These are phyloP conservation scores for Pyrus hybrid DNA, from an alignment of 331 rosid species.

Conservation along the genomic window DNA sequence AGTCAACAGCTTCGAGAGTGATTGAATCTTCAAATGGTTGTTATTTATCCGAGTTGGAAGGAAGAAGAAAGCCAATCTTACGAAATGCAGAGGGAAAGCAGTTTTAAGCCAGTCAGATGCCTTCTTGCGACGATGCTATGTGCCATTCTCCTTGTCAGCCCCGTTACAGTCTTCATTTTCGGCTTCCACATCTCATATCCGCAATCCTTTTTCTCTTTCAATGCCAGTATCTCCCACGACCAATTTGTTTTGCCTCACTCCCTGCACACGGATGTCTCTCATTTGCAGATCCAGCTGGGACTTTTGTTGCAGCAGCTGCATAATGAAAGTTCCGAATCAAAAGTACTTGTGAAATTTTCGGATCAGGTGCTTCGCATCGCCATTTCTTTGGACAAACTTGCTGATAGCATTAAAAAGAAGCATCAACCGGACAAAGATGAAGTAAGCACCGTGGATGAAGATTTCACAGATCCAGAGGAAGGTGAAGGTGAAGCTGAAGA, in stretches of 20 bases:
- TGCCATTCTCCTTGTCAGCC: conserved; percentile 6
- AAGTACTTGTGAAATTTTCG: background rate
- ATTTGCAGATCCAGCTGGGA: conserved; percentile 10
- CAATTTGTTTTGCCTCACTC: background rate
- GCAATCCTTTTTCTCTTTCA: background rate
- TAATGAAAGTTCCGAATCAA: conserved; percentile 1
- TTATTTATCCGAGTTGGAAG: background rate
- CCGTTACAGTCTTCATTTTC: background rate
- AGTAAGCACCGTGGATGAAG: conserved; percentile 1
- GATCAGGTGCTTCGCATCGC: conserved; percentile 12
- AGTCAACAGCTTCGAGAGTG: background rate
- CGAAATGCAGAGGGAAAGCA: conserved; percentile 1
- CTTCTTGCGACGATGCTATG: conserved; percentile 7
- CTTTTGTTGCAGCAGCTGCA: conserved; percentile 6
- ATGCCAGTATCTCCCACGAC: background rate
- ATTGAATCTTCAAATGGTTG: background rate
- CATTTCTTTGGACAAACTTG: conserved; percentile 12
- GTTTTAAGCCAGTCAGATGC: background rate
- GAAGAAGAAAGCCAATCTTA: background rate
- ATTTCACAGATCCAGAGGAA: conserved; percentile 4
- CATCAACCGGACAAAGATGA: background rate
- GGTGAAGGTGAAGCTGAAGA: background rate
- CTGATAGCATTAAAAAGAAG: background rate
- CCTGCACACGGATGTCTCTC: background rate
- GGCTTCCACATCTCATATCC: background rate